Conservation (phyloP, 2,329 filamentous ascomycete genomes). For the Sporothrix globosa region DNA sequence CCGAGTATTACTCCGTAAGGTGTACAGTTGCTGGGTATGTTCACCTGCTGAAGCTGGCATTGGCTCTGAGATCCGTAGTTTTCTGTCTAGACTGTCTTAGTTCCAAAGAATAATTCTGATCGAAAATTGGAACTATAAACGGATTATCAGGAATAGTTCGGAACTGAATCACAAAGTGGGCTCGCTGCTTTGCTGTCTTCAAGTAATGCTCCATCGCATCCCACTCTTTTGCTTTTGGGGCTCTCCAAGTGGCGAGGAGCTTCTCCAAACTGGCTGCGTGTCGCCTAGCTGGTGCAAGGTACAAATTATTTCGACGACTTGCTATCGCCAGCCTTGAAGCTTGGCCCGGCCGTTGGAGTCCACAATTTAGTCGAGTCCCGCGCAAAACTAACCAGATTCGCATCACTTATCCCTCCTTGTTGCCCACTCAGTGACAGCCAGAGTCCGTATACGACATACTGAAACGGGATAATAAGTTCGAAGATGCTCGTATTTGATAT, state of each 20-base stretch:
- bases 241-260: background rate
- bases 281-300: background rate
- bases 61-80: background rate
- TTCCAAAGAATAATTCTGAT: background rate
- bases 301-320: background rate
- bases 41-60: too few relatives aligned
- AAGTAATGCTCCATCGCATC: too few relatives aligned
- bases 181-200: background rate
- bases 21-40: too few relatives aligned
- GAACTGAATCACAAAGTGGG: slow-evolving; percentile 6
- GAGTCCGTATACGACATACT: background rate
- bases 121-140: background rate
- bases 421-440: background rate
- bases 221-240: background rate
- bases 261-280: slow-evolving; percentile 8
- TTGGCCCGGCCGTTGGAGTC: slow-evolving; percentile 6
- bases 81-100: background rate
- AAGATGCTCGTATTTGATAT: background rate
- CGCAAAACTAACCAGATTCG: slow-evolving; percentile 23
- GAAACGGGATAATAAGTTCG: background rate
- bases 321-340: background rate
- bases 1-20: too few relatives aligned
- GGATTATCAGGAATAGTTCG: slow-evolving; percentile 7
- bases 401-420: background rate
- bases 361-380: slow-evolving; percentile 14